Conservation (phyloP, 192 early-diverging fungal genomes). For the Rhizophagus clarus region DNA sequence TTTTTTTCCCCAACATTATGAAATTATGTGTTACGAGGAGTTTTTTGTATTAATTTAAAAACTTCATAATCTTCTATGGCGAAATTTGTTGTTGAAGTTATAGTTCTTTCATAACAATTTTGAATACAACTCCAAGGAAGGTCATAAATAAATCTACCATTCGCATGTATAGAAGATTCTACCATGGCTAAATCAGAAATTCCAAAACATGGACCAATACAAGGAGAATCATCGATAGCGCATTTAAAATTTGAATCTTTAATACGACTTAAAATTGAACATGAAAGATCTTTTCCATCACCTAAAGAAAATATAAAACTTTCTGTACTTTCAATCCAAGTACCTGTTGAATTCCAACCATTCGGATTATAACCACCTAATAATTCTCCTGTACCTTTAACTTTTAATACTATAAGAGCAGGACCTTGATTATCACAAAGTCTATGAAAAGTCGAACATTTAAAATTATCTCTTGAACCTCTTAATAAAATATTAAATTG, state of each 20-base stretch:
- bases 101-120: not conserved
- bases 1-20: too few relatives aligned
- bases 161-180: not conserved
- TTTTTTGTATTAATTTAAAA: not conserved
- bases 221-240: constrained; percentile 5
- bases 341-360: not conserved
- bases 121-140: constrained; percentile 1
- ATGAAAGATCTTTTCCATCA: not conserved
- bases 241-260: not conserved
- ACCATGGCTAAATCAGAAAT: not conserved
- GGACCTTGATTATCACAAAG: constrained; percentile 16
- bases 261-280: not conserved
- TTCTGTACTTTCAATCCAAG: not conserved
- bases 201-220: not conserved
- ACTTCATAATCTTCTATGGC: constrained; percentile 5
- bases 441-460: not conserved
- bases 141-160: not conserved
- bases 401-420: not conserved
- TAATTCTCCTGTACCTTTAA: constrained; percentile 10
- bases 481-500: constrained; percentile 12
- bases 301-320: constrained; percentile 27
- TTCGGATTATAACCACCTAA: constrained; percentile 10
- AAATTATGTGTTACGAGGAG: too few relatives aligned
- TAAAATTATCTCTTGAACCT: constrained; percentile 9
- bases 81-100: not conserved